Evolutionary conservation across 2,329 filamentous ascomycete species (phyloP).

Genomic region (Phaeosphaeriaceae sp.): DNA sequence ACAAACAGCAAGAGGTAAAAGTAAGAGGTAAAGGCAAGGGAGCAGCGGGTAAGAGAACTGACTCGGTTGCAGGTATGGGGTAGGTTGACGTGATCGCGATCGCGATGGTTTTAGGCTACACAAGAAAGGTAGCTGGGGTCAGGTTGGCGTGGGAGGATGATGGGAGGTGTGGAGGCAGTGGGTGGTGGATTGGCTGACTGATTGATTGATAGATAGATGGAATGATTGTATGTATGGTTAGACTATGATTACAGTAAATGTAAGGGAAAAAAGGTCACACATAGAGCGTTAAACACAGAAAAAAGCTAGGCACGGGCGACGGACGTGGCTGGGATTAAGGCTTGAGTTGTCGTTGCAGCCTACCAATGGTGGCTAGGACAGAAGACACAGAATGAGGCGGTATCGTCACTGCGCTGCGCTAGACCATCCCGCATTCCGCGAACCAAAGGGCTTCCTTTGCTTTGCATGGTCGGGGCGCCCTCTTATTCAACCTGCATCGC

Average conservation of each 20-base stretch:
- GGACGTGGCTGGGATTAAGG: conserved; percentile 31
- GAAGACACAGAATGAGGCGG: conserved; percentile 30
- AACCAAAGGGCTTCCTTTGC: conserved; percentile 3
- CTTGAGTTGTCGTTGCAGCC: conserved; percentile 26
- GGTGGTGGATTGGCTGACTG: too few relatives aligned
- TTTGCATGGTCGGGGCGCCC: conserved; percentile 8
- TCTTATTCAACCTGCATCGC: conserved; percentile 12
- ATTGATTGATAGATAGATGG: too few relatives aligned
- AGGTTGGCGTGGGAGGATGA: too few relatives aligned
- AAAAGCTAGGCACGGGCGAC: conserved; percentile 7
- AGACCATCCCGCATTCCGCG: conserved; percentile 22
- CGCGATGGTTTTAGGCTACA: not conserved
- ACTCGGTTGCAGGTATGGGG: not conserved
- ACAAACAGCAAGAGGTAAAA: conserved; percentile 2
- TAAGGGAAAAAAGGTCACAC: too few relatives aligned
- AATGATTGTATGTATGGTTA: too few relatives aligned
- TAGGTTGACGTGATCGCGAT: conserved; percentile 1
- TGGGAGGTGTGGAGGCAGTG: too few relatives aligned
- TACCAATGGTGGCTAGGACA: conserved; percentile 25
- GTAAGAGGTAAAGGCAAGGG: too few relatives aligned
- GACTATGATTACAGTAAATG: too few relatives aligned
- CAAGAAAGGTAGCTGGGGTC: too few relatives aligned
- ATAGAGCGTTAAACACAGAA: too few relatives aligned
- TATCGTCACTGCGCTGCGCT: conserved; percentile 19
- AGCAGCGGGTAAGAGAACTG: too few relatives aligned